Percentiles rank a stretch among this genome's conserved stretches.
Conservation (phyloP, 768 basidiomycete genomes). For the Hypholoma fasciculare region DNA sequence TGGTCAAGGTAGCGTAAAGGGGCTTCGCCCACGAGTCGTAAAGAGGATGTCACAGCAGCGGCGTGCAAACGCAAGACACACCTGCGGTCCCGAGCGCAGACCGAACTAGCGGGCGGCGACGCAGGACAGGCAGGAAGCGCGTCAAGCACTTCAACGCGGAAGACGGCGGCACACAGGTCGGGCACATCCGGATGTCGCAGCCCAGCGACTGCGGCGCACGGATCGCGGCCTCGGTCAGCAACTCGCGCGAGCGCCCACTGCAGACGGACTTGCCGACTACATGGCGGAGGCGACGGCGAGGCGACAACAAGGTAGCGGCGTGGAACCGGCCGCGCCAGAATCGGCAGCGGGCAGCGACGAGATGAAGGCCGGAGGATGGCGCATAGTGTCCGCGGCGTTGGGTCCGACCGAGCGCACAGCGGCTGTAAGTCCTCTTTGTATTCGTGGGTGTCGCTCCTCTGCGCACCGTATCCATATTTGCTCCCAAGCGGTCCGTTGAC, state of each 20-base stretch:
- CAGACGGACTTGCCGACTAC: conserved; percentile 26
- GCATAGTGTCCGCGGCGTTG: background rate
- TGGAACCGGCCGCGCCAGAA: background rate
- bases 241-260: conserved; percentile 16
- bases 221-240: conserved; percentile 14
- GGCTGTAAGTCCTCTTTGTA: conserved; percentile 18
- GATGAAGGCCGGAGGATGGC: background rate
- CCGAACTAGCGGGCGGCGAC: conserved; percentile 19
- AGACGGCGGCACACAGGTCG: conserved; percentile 7
- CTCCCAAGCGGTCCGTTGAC: conserved; percentile 9
- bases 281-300: conserved; percentile 17
- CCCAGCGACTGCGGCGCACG: conserved; percentile 11
- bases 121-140: conserved; percentile 14
- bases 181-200: background rate
- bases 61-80: conserved; percentile 7
- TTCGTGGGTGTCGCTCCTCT: conserved; percentile 6
- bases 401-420: conserved; percentile 1
- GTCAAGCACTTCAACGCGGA: conserved; percentile 20
- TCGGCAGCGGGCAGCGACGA: background rate
- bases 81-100: conserved; percentile 13
- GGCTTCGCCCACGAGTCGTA: conserved; percentile 3
- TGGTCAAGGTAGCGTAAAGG: conserved; percentile 8
- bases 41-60: conserved; percentile 1
- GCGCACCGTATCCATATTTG: conserved; percentile 7
- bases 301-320: conserved; percentile 3